phyloP scores from a whole-genome alignment of 257 asterid species.

The Nicotiana knightiana region DNA sequence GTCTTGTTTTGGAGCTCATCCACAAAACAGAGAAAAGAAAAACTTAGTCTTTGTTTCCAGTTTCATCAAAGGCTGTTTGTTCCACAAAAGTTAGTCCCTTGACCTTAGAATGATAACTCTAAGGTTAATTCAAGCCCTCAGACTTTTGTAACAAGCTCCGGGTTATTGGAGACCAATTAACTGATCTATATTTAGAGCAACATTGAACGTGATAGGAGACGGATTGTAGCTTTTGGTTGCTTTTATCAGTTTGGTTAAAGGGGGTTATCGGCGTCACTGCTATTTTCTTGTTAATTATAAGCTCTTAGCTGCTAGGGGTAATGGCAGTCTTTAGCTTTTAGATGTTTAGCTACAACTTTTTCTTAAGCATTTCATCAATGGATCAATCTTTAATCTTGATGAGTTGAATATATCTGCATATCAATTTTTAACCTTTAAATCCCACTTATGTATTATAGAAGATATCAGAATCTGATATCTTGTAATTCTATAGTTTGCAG shows the following conservation, averaged over 20 bases:
- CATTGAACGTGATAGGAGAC: not conserved
- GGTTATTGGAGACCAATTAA: not conserved
- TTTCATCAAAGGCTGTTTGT: not conserved
- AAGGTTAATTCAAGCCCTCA: not conserved
- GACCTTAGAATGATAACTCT: not conserved
- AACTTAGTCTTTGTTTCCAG: not conserved
- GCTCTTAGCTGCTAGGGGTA: not conserved
- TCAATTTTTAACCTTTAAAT: not conserved
- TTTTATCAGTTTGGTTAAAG: not conserved
- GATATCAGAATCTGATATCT: not conserved
- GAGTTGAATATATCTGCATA: not conserved
- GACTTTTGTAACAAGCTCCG: not conserved
- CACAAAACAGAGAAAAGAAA: not conserved
- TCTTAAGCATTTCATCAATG: not conserved
- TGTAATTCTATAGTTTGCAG: constrained; percentile 21
- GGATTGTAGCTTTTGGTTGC: not conserved
- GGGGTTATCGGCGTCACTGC: not conserved
- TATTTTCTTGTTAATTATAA: not conserved
- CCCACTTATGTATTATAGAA: not conserved
- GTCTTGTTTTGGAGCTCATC: not conserved
- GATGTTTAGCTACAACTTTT: not conserved
- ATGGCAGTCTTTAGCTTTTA: not conserved
- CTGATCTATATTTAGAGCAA: not conserved
- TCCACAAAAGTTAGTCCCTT: not conserved
- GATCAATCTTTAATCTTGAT: not conserved